Conservation (phyloP, 805 yeast species). For the Ogataea kodamae region DNA sequence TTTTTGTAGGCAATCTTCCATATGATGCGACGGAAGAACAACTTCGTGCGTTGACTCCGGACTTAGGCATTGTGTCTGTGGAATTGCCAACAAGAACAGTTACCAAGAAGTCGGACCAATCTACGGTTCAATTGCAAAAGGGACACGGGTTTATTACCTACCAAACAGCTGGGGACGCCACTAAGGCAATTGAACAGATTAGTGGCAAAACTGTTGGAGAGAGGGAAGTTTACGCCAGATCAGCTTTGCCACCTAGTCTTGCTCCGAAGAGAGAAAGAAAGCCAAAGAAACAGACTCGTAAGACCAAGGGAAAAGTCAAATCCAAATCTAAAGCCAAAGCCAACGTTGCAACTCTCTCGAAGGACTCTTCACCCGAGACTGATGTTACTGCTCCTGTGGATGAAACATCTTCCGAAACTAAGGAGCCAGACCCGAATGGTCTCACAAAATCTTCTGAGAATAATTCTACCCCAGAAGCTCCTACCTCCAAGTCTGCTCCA, state of each 20-base stretch:
- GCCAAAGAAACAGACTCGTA: constrained; percentile 17
- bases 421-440: too few species aligned
- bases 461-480: constrained; percentile 9
- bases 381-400: constrained; percentile 1
- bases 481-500: constrained; percentile 3
- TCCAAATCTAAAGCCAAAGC: constrained; percentile 4
- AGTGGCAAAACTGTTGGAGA: constrained; percentile 31
- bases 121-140: constrained; percentile 25
- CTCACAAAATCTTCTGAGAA: constrained; percentile 14
- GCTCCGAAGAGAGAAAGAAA: constrained; percentile 27
- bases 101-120: constrained; percentile 23
- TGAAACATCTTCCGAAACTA: constrained; percentile 8
- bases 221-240: constrained; percentile 46
- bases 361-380: constrained; percentile 9
- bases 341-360: constrained; percentile 4
- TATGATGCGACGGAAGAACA: constrained; percentile 44
- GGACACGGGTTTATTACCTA: constrained; percentile 54
- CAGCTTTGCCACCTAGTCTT: constrained; percentile 40
- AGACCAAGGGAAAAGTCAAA: constrained; percentile 12
- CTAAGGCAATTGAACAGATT: constrained; percentile 49
- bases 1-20: constrained; percentile 45
- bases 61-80: constrained; percentile 32
- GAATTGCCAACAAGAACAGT: constrained; percentile 32
- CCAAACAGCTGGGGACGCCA: constrained; percentile 57
- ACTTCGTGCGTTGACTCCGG: constrained; percentile 38